These are phyloP conservation scores for Talaromyces sp. DNA, from an alignment of 2,329 filamentous ascomycete genomes.

Conservation along the genomic window DNA sequence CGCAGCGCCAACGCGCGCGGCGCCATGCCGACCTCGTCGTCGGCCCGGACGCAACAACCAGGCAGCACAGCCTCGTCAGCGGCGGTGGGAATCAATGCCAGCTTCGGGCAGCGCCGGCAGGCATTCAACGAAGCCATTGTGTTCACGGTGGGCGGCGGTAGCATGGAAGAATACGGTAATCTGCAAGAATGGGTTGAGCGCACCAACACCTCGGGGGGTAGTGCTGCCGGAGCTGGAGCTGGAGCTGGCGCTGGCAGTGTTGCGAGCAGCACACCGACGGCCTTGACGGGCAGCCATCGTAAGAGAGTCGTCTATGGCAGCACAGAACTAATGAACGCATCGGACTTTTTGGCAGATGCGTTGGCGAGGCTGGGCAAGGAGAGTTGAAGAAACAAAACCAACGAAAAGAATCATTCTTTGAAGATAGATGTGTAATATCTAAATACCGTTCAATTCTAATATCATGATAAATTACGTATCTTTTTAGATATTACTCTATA, in stretches of 20 bases:
- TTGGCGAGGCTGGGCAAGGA: slow-evolving; percentile 55
- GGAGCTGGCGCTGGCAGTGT: slow-evolving; percentile 22
- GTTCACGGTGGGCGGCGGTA: slow-evolving; percentile 93
- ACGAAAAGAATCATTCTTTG: not conserved
- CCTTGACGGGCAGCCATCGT: slow-evolving; percentile 49
- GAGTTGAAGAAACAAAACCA: slow-evolving; percentile 27
- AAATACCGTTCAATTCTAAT: not conserved
- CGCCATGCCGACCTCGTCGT: slow-evolving; percentile 77
- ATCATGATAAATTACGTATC: too few species aligned
- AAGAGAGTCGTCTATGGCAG: slow-evolving; percentile 91
- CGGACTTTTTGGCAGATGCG: slow-evolving; percentile 56
- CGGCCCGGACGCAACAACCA: slow-evolving; percentile 40
- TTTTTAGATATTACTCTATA: not conserved
- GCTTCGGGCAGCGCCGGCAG: slow-evolving; percentile 84
- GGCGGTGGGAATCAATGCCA: slow-evolving; percentile 68
- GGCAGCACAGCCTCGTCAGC: slow-evolving; percentile 33
- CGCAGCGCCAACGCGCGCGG: slow-evolving; percentile 88
- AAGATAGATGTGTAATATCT: slow-evolving; percentile 8
- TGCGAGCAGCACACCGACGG: not conserved
- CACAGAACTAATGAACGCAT: slow-evolving; percentile 66
- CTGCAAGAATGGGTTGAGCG: slow-evolving; percentile 91
- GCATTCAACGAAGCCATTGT: slow-evolving; percentile 87
- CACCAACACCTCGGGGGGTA: slow-evolving; percentile 55
- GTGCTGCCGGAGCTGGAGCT: slow-evolving; percentile 36
- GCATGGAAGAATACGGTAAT: slow-evolving; percentile 98